These are phyloP conservation scores for Pseudotsuga menziesii DNA, from an alignment of 75 land plant species.

Conservation along the genomic window DNA sequence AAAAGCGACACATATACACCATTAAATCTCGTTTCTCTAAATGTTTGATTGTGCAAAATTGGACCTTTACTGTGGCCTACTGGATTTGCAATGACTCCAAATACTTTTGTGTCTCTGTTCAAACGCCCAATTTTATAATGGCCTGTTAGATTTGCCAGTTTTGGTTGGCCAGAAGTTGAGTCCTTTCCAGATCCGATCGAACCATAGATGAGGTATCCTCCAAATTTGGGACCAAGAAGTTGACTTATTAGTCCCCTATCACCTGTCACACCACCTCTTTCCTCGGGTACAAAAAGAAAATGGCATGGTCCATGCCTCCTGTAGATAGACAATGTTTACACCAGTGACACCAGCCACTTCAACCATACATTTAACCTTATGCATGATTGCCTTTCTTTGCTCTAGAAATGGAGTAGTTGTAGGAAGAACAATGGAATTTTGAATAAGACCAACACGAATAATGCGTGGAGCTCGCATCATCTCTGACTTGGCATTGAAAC, in stretches of 20 bases:
- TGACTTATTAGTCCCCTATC: constrained; percentile 55
- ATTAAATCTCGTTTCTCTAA: constrained; percentile 36
- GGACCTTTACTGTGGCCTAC: constrained; percentile 80
- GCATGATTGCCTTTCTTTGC: no score
- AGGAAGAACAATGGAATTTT: no score
- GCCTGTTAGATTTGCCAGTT: constrained; percentile 29
- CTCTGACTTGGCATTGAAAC: no score
- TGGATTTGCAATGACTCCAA: constrained; percentile 70
- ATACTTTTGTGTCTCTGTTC: constrained; percentile 48
- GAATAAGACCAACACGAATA: no score
- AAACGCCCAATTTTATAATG: constrained; percentile 36
- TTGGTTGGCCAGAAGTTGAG: constrained; percentile 60
- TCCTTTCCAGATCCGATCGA: constrained; percentile 35
- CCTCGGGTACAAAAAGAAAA: no score
- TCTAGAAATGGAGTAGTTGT: no score
- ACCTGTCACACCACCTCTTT: constrained; percentile 46
- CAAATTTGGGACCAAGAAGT: constrained; percentile 57
- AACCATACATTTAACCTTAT: no score
- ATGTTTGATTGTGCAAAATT: constrained; percentile 52
- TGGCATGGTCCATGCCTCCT: no score
- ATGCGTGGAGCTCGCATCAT: no score
- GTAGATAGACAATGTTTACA: no score
- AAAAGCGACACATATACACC: constrained; percentile 67
- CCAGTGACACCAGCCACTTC: no score
- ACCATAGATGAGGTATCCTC: constrained; percentile 51